Evolutionary conservation across 371 early-diverging fungal species (phyloP).

Genomic region (Apophysomyces elegans): DNA sequence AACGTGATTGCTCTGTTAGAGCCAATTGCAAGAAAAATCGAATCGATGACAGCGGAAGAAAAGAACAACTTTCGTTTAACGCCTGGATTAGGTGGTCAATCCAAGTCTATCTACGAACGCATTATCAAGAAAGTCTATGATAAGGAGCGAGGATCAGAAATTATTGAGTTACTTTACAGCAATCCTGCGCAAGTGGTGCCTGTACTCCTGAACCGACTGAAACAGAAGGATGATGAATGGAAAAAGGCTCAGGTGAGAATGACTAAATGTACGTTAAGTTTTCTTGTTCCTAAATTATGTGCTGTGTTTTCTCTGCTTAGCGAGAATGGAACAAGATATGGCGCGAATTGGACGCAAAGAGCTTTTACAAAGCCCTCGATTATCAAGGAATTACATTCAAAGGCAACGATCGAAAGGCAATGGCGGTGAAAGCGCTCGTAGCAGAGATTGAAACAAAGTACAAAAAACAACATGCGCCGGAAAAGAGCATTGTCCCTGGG

Average conservation of each 20-base stretch:
- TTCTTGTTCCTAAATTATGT: conserved; percentile 65
- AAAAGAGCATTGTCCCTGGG: conserved; percentile 26
- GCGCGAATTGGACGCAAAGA: conserved; percentile 92
- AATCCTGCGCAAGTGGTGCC: conserved; percentile 95
- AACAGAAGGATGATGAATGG: conserved; percentile 98
- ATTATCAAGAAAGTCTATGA: conserved; percentile 94
- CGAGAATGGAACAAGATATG: conserved; percentile 95
- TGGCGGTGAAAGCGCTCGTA: conserved; percentile 79
- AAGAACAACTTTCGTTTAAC: conserved; percentile 68
- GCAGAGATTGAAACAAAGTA: conserved; percentile 77
- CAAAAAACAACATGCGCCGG: conserved; percentile 46
- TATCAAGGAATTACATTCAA: conserved; percentile 92
- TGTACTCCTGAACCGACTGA: conserved; percentile 91
- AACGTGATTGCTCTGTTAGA: conserved; percentile 89
- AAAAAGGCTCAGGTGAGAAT: conserved; percentile 54
- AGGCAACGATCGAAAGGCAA: conserved; percentile 82
- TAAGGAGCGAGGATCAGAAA: conserved; percentile 83
- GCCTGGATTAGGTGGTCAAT: conserved; percentile 83
- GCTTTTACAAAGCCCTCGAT: conserved; percentile 97
- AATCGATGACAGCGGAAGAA: conserved; percentile 83
- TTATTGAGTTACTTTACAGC: conserved; percentile 91
- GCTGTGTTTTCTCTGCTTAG: conserved; percentile 36
- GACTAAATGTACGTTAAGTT: conserved; percentile 52
- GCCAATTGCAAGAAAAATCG: conserved; percentile 75
- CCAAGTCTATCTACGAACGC: conserved; percentile 85